Conservation (phyloP, 2,329 filamentous ascomycete genomes). For the Fusarium cicatricum region DNA sequence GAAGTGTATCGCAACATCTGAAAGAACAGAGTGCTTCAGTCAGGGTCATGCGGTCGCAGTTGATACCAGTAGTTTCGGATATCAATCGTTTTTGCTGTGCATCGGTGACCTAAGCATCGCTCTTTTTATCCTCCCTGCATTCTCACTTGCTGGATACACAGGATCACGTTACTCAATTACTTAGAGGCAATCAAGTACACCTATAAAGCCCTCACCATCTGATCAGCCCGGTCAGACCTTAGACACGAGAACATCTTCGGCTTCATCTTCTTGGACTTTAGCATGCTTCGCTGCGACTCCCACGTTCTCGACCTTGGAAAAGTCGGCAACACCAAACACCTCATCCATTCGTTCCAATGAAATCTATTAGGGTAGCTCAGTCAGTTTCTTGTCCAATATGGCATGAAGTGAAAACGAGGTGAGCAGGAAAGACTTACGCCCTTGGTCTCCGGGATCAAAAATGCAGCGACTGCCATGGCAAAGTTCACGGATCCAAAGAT, state of each 20-base stretch:
- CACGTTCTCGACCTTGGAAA: constrained; percentile 25
- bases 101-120: no score
- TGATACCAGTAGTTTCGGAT: no score
- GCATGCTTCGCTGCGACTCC: constrained; percentile 14
- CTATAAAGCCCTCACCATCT: no score
- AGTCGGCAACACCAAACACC: constrained; percentile 27
- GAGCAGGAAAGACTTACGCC: constrained; percentile 48
- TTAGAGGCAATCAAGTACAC: no score
- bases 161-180: no score
- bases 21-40: no score
- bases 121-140: no score
- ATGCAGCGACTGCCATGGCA: constrained; percentile 61
- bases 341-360: constrained; percentile 33
- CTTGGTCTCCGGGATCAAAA: constrained; percentile 64
- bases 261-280: constrained; percentile 24
- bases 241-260: not conserved
- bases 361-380: constrained; percentile 2
- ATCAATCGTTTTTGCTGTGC: no score
- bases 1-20: no score
- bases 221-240: constrained; percentile 3
- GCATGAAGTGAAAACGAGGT: not conserved
- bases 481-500: constrained; percentile 67
- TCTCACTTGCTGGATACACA: no score
- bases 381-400: not conserved
- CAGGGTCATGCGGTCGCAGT: no score